Conservation (phyloP, 2,329 filamentous ascomycete genomes). For the Penicillium sclerotiorum region DNA sequence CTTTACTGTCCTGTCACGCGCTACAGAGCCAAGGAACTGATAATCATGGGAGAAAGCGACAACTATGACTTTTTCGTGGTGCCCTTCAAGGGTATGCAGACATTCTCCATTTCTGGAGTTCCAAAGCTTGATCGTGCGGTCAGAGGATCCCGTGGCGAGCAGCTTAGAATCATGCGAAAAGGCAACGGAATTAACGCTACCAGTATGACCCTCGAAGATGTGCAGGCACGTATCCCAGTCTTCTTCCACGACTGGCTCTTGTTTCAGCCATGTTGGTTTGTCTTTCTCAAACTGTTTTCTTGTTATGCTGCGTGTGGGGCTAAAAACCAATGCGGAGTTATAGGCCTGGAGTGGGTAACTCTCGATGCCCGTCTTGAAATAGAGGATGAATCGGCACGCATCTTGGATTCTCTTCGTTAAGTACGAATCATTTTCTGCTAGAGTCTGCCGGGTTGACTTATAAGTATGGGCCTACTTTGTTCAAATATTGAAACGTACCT, state of each 20-base stretch:
- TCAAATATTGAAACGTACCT: slow-evolving; percentile 14
- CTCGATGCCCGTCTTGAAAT: slow-evolving; percentile 5
- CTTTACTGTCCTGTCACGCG: slow-evolving; percentile 19
- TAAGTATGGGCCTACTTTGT: not conserved
- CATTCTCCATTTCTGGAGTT: not conserved
- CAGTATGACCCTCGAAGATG: slow-evolving; percentile 22
- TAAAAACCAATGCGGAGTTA: slow-evolving; percentile 28
- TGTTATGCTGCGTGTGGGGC: slow-evolving; percentile 24
- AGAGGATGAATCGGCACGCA: slow-evolving; percentile 3
- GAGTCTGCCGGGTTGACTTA: not conserved
- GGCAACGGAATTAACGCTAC: slow-evolving; percentile 15
- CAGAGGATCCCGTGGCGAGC: slow-evolving; percentile 23
- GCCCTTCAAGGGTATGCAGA: not conserved
- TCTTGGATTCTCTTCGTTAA: slow-evolving; percentile 1
- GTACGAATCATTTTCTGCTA: too few relatives aligned
- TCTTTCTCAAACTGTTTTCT: slow-evolving; percentile 10
- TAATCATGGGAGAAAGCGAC: slow-evolving; percentile 4
- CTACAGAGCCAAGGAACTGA: slow-evolving; percentile 12
- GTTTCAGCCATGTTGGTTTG: slow-evolving; percentile 4
- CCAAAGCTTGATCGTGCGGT: slow-evolving; percentile 19
- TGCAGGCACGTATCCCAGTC: slow-evolving; percentile 19
- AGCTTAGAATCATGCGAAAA: slow-evolving; percentile 19
- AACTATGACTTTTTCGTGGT: not conserved
- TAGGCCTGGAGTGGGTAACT: slow-evolving; percentile 37
- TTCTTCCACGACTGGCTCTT: slow-evolving; percentile 4